Base-by-base conservation (phyloP, 768 basidiomycete species). In the Naganishia onofrii region DNA sequence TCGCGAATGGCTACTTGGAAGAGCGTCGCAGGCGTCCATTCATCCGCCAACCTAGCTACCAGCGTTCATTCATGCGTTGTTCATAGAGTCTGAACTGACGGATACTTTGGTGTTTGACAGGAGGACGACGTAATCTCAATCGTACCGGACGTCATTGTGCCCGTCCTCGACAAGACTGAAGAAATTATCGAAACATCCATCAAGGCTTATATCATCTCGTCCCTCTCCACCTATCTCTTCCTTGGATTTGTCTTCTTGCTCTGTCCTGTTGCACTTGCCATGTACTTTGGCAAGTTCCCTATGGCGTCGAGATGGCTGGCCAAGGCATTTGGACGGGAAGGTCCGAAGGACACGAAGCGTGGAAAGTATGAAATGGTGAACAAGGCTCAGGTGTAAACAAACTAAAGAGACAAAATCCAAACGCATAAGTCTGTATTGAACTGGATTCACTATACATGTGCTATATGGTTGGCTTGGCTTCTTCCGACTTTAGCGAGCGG, bases 321-420 rank as follows among this genome's bases (percentile, higher is more conserved):
- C 36, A 63, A 42, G 42, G 42, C 42, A 42, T 26, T 63, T 15
- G 60, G 60, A 44, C 29, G 60, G 23, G 60, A 44, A 23, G 60
- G 60, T 15, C 15, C 23, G 6, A 42, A 63, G 42, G 60, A 42
- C n/a, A 15, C 15, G 21, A 46, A 42, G 26, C 60, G 60, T 19
- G 60, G 60, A 26, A 63, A 29, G 9, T 63, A 63, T 29, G 60
- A 63, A 26, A 63, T 29, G 60, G 60, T 63, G 28, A 63, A 63
- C 23, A 63, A 63, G 42, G 17, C 60, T 4, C 60, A 63, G 9
- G 60, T 29, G 38, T 63, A 63, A 44, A 63, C 23, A 23, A 3
- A 17, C n/a, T 28, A 44, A 38, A 9, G 60, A 36, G 5, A 42
- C 46, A 46, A n/a, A 51, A 3, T 46, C 46, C 60, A 63, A 63